These are phyloP conservation scores for Triticum monococcum DNA, from an alignment of 176 grass and related monocot genomes.

Conservation along the genomic window DNA sequence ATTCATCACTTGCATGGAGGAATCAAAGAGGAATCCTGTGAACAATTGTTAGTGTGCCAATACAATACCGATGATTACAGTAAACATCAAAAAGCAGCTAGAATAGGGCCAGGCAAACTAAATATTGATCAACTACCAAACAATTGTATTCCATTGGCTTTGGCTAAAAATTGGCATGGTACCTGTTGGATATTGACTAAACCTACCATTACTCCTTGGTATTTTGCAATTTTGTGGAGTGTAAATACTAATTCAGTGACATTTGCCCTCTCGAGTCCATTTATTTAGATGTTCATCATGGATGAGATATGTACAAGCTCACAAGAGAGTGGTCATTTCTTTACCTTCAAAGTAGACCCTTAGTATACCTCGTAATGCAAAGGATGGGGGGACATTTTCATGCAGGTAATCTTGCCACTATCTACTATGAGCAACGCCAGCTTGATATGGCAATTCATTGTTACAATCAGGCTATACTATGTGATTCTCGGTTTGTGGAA, in stretches of 20 bases:
- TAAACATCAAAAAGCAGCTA: background rate
- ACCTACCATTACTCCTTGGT: background rate
- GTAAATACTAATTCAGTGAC: conserved; percentile 14
- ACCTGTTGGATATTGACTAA: conserved; percentile 16
- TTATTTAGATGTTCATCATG: conserved; percentile 33
- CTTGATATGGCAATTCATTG: conserved; percentile 65
- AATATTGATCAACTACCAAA: background rate
- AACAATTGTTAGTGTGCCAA: background rate
- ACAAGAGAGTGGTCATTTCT: conserved; percentile 31
- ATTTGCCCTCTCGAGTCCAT: conserved; percentile 19
- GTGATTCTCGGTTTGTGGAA: conserved; percentile 58
- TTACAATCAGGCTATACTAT: conserved; percentile 57
- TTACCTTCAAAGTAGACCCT: conserved; percentile 34
- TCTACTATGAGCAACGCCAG: conserved; percentile 66
- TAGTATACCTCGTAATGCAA: conserved; percentile 29
- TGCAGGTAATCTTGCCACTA: conserved; percentile 74
- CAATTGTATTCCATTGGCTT: background rate
- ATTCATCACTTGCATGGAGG: background rate
- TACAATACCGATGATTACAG: background rate
- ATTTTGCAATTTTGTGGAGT: background rate
- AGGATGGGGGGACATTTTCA: conserved; percentile 51
- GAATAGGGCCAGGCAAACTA: background rate
- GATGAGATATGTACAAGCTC: conserved; percentile 26
- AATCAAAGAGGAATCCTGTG: background rate
- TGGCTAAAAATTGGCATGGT: background rate